Conservation (phyloP, 805 yeast genomes). For the Suhomyces kilbournensis region DNA sequence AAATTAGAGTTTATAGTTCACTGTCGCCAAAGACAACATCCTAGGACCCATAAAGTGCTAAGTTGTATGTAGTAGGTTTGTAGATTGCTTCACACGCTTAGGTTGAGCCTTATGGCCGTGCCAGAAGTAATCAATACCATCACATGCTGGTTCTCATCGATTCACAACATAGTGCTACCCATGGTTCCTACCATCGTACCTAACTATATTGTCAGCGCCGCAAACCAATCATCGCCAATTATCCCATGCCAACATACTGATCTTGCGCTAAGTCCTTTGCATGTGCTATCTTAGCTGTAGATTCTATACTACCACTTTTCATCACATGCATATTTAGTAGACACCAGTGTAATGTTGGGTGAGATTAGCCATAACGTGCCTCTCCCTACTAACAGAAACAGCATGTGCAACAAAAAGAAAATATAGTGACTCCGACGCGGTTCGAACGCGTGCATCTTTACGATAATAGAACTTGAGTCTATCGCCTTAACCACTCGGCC, state of each 20-base stretch:
- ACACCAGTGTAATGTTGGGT: neutral
- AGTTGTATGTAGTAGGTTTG: neutral
- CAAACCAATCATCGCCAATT: neutral
- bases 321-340: neutral
- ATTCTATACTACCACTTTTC: neutral
- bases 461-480: constrained; percentile 36
- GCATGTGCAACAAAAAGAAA: constrained; percentile 3
- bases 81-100: neutral
- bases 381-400: neutral
- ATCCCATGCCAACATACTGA: neutral
- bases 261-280: neutral
- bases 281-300: neutral
- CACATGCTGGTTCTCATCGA: neutral
- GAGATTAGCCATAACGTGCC: neutral
- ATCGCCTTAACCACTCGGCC: constrained; percentile 39
- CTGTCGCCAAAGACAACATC: neutral
- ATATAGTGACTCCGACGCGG: constrained; percentile 32
- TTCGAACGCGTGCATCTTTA: constrained; percentile 37
- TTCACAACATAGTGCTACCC: too few species aligned
- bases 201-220: neutral
- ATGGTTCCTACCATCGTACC: neutral
- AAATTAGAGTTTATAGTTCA: neutral
- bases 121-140: neutral
- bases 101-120: too few species aligned
- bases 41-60: neutral